Percentiles rank a stretch among this genome's conserved stretches.
Evolutionary conservation across 371 early-diverging fungal species (phyloP).

Genomic region (Entomophthora muscae): DNA sequence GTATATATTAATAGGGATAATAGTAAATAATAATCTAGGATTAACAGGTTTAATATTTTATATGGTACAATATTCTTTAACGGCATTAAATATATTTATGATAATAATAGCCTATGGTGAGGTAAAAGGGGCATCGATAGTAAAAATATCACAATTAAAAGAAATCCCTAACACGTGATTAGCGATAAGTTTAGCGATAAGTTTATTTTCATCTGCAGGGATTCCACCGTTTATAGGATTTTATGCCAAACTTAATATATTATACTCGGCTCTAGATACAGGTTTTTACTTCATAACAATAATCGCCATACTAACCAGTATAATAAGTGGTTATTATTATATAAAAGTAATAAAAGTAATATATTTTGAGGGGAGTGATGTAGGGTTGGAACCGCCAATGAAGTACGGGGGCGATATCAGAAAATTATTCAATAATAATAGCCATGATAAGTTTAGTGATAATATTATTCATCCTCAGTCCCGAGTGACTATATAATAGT

Average conservation of each 20-base stretch:
- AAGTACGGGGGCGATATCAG: background rate
- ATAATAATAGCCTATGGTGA: constrained; percentile 19
- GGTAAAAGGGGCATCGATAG: constrained; percentile 14
- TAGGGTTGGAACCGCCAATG: no score
- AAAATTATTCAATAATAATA: background rate
- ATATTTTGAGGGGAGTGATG: background rate
- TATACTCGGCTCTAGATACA: constrained; percentile 18
- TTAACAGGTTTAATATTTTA: constrained; percentile 18
- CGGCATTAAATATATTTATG: constrained; percentile 20
- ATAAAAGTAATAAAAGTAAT: constrained; percentile 19
- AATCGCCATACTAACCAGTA: constrained; percentile 17
- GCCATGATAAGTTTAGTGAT: constrained; percentile 4
- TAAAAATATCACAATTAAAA: constrained; percentile 13
- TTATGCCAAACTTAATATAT: constrained; percentile 23
- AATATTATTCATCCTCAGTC: constrained; percentile 8
- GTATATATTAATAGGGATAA: constrained; percentile 9
- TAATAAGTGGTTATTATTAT: constrained; percentile 24
- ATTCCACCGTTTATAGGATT: constrained; percentile 18
- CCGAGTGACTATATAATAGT: constrained; percentile 7
- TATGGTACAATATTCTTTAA: constrained; percentile 20
- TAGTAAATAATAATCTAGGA: constrained; percentile 14
- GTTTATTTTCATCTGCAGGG: constrained; percentile 16
- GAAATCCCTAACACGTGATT: constrained; percentile 13
- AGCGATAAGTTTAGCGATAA: constrained; percentile 12
- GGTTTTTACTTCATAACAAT: constrained; percentile 19